Evolutionary conservation across 164 flowering plant genomes (phyloP), one percentile per base, ranked within the genome.

Genomic region (Amborella trichopoda): DNA sequence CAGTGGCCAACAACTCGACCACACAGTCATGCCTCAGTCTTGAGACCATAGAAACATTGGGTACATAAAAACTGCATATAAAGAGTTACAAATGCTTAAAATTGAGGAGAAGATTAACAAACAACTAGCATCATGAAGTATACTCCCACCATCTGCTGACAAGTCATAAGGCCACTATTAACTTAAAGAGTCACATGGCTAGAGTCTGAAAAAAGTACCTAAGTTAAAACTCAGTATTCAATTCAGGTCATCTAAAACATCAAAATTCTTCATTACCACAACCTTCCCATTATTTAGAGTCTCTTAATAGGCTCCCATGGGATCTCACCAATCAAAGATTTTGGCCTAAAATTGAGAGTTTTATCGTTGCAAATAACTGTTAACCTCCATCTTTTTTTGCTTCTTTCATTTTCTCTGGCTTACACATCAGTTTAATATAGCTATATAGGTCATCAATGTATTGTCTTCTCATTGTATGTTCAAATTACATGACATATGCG

Each of bases 261-360:
- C 97, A 64, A 89, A 91, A 56, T 85, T 89, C 52, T 89, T 89
- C 14, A 89, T 73, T 48, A 95, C 95, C 53, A 83, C 78, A 55
- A 76, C 72, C 50, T 69, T 76, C 30, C 76, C 95, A 69, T 48
- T 67, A 32, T 55, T 56, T 45, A 89, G 44, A 36, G 58, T 76
- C 40, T 88, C 95, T 64, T 55, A 77, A 48, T 85, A 89, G 11
- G 85, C 97, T 60, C 46, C 97, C 97, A 72, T 89, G 85, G 1
- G 97, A 89, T 28, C 97, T 95, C 97, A 64, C 85, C 76, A 60
- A 89, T 63, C 27, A 94, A 75, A 56, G n/a, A n/a, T n/a, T 77
- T 89, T 11, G 94, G 80, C 23, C 94, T 90, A 65, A 89, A 89
- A 60, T 78, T 83, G 44, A 83, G 94, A 18, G 97, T 89, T 63